These are phyloP conservation scores for Phlebopus sp. DNA, from an alignment of 1,284 basidiomycete species.

Conservation along the genomic window DNA sequence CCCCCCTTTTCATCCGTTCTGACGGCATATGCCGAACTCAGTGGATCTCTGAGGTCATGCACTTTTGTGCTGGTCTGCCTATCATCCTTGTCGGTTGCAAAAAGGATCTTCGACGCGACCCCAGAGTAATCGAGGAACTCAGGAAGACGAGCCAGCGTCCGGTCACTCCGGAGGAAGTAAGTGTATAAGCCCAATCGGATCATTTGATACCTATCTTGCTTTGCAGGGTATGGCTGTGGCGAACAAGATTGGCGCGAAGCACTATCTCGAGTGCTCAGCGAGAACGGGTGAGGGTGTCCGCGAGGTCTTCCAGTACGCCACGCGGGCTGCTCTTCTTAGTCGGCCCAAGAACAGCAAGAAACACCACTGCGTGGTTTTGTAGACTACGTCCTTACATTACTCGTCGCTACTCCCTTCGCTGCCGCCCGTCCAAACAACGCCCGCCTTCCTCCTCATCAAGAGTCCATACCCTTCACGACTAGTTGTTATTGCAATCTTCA, in stretches of 20 bases:
- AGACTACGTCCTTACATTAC: slow-evolving; percentile 31
- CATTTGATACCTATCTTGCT: not conserved
- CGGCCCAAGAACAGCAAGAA: slow-evolving; percentile 43
- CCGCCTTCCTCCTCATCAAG: slow-evolving; percentile 16
- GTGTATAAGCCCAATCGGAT: slow-evolving; percentile 11
- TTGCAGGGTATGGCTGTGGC: slow-evolving; percentile 79
- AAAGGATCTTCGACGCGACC: slow-evolving; percentile 83
- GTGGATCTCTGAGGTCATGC: slow-evolving; percentile 95
- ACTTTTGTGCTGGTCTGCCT: slow-evolving; percentile 86
- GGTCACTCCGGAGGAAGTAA: slow-evolving; percentile 71
- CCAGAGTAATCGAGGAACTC: slow-evolving; percentile 77
- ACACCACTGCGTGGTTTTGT: slow-evolving; percentile 54
- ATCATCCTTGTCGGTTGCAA: slow-evolving; percentile 93
- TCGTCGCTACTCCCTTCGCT: slow-evolving; percentile 12
- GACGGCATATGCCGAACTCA: slow-evolving; percentile 29
- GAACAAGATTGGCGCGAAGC: slow-evolving; percentile 85
- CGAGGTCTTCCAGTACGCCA: slow-evolving; percentile 91
- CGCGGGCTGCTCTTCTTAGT: slow-evolving; percentile 71
- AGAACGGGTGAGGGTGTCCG: slow-evolving; percentile 87
- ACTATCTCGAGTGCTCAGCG: slow-evolving; percentile 90
- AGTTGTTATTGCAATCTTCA: slow-evolving; percentile 36
- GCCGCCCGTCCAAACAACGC: not conserved
- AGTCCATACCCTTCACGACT: slow-evolving; percentile 38
- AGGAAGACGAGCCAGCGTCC: slow-evolving; percentile 81
- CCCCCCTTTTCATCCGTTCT: slow-evolving; percentile 3